Base-by-base conservation (phyloP, 257 asterid genomes). In the Lavandula angustifolia region DNA sequence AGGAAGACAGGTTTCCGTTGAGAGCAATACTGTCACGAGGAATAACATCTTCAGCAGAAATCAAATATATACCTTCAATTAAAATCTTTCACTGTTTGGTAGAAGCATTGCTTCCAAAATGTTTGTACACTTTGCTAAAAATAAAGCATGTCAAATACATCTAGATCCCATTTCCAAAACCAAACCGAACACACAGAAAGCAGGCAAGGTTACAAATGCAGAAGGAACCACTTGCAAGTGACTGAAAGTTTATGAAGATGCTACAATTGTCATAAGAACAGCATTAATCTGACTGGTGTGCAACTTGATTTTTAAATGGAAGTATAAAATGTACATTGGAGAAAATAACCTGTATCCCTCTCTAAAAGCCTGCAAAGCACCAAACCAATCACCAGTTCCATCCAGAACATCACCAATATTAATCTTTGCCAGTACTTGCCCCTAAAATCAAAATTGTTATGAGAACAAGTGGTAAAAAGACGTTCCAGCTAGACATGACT, bases 351-450 rank as follows among this genome's bases (percentile, higher is more conserved):
- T 83, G 79, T 90, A 72, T 29, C 90, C 95, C 80, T 94, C 96
- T 75, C 72, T 65, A 75, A 79, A 87, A 63, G 97, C 88, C 40
- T 79, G 81, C 73, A 87, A 72, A 73, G 96, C 99, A 47, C 83
- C 88, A 54, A 42, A 13, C 81, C 82, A 83, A 62, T 91, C 83
- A 71, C 95, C 97, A 58, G 41, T 55, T 57, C 91, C 78, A 69
- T 94, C 99, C 75, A 94, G 77, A 77, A 75, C 75, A 74, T 79
- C 80, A 46, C 99, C 99, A 51, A 86, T 82, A 77, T 81, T 89
- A 66, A 90, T 87, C 85, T 84, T 87, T 61, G 85, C 86, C 70
- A 90, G 42, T 62, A 92, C 97, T 80, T 90, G 96, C 69, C 99
- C 99, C 99, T 92, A 84, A 65, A 77, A 71, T 38, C 64, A 72